These are phyloP conservation scores for Phialemoniopsis sp. DNA, from an alignment of 2,329 filamentous ascomycete genomes.

Conservation along the genomic window DNA sequence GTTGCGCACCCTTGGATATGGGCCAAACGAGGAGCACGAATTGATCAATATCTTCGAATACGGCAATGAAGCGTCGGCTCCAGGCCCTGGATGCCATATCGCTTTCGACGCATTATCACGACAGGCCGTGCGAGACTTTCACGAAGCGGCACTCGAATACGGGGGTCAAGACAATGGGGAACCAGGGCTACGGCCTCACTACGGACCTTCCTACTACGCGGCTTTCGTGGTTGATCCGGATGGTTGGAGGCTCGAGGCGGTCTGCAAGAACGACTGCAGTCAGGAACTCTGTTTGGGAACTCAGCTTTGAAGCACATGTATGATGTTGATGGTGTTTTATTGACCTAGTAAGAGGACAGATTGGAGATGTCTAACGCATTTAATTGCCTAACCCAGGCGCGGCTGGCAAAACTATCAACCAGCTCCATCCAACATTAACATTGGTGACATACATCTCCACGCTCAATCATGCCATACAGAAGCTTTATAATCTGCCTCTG, in stretches of 20 bases:
- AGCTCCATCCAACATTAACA: too few relatives aligned
- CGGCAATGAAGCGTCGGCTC: conserved; percentile 12
- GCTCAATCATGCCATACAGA: too few relatives aligned
- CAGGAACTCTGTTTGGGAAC: too few relatives aligned
- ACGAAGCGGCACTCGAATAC: conserved; percentile 16
- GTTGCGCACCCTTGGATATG: conserved; percentile 20
- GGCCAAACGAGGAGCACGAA: conserved; percentile 18
- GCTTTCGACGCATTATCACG: conserved; percentile 25
- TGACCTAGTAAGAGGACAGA: not conserved
- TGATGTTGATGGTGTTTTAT: too few relatives aligned
- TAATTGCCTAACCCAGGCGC: too few relatives aligned
- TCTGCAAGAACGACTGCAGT: too few relatives aligned
- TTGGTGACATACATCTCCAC: too few relatives aligned
- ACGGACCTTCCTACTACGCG: conserved; percentile 25
- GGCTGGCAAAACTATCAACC: too few relatives aligned
- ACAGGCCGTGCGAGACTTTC: conserved; percentile 21
- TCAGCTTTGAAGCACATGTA: too few relatives aligned
- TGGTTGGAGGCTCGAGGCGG: conserved; percentile 25
- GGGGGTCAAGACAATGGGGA: conserved; percentile 21
- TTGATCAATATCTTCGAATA: conserved; percentile 23
- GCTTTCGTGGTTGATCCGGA: conserved; percentile 26
- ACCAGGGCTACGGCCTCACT: conserved; percentile 21
- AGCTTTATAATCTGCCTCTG: too few relatives aligned
- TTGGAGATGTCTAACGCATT: too few relatives aligned
- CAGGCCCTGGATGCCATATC: conserved; percentile 22